Conservation (phyloP, 2,329 filamentous ascomycete species). For the Ophiocordyceps camponoti-saundersi region DNA sequence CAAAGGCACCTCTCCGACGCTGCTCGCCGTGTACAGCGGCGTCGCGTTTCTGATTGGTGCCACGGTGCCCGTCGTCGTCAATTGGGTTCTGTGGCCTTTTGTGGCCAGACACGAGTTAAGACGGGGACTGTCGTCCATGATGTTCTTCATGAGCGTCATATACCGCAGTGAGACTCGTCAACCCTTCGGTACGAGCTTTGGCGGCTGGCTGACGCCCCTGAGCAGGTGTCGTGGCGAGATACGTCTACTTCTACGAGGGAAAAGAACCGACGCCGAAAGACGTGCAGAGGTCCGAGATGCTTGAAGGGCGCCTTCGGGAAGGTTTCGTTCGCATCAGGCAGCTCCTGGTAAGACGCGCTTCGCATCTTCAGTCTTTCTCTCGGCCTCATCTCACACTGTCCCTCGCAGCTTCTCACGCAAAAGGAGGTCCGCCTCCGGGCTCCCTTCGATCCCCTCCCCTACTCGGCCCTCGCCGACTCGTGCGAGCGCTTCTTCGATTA, state of each 20-base stretch:
- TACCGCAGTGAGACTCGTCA: slow-evolving; percentile 26
- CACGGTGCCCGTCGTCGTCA: slow-evolving; percentile 33
- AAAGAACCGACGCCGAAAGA: slow-evolving; percentile 32
- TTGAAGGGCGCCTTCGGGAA: slow-evolving; percentile 42
- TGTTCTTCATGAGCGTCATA: slow-evolving; percentile 39
- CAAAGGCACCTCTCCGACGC: slow-evolving; percentile 15
- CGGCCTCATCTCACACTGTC: background rate
- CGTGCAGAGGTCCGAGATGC: slow-evolving; percentile 34
- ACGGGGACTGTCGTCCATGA: slow-evolving; percentile 35
- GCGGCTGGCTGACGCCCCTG: background rate
- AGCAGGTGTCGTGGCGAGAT: slow-evolving; percentile 32
- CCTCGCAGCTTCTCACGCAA: slow-evolving; percentile 27
- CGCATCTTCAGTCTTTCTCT: background rate
- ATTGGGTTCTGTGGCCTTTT: slow-evolving; percentile 45
- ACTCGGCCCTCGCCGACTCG: slow-evolving; percentile 35
- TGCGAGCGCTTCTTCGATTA: slow-evolving; percentile 44
- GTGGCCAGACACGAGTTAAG: slow-evolving; percentile 41
- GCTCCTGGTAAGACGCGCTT: slow-evolving; percentile 23
- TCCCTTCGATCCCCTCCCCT: slow-evolving; percentile 38
- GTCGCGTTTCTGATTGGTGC: slow-evolving; percentile 35
- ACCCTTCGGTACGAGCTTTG: background rate
- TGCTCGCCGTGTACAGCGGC: slow-evolving; percentile 29
- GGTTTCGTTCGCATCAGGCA: slow-evolving; percentile 41
- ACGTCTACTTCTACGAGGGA: slow-evolving; percentile 40
- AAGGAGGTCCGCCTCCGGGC: slow-evolving; percentile 42